Evolutionary conservation across 768 basidiomycete genomes (phyloP).

Genomic region (Mycena epipterygia): DNA sequence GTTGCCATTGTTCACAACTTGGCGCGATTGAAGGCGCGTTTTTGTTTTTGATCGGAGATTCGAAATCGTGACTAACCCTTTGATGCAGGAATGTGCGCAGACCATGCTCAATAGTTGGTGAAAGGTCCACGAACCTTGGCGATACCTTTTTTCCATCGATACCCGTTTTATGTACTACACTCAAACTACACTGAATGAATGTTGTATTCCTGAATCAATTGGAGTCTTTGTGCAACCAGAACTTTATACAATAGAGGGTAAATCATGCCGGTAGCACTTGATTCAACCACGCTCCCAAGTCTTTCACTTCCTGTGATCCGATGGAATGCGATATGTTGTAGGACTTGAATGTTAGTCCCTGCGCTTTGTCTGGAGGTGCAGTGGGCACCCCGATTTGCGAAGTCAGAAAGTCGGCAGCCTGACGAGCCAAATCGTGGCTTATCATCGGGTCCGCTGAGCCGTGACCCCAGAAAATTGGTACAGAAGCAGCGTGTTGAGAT

Average conservation of each 20-base stretch:
- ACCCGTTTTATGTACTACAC: slow-evolving; percentile 25
- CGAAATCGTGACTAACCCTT: slow-evolving; percentile 9
- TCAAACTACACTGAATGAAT: neutral
- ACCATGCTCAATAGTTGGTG: slow-evolving; percentile 60
- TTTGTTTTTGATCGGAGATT: neutral
- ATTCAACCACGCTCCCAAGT: slow-evolving; percentile 36
- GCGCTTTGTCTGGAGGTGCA: slow-evolving; percentile 13
- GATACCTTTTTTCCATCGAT: slow-evolving; percentile 34
- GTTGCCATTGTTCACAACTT: slow-evolving; percentile 84
- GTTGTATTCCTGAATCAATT: too few relatives aligned
- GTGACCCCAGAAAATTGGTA: slow-evolving; percentile 41
- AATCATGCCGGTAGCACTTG: slow-evolving; percentile 29
- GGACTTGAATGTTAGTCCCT: slow-evolving; percentile 32
- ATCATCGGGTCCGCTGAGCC: slow-evolving; percentile 38
- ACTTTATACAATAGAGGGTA: neutral
- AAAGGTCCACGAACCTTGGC: neutral
- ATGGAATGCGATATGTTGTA: slow-evolving; percentile 35
- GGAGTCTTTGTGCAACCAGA: too few relatives aligned
- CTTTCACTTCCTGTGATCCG: slow-evolving; percentile 33
- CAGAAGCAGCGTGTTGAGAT: slow-evolving; percentile 27
- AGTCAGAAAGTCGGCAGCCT: slow-evolving; percentile 32
- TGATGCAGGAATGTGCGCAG: slow-evolving; percentile 61
- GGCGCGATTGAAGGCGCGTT: slow-evolving; percentile 72
- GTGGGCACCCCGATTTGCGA: slow-evolving; percentile 28
- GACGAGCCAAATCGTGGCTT: slow-evolving; percentile 18